Base-by-base conservation (phyloP, 1,284 basidiomycete species). In the Malassezia japonica region DNA sequence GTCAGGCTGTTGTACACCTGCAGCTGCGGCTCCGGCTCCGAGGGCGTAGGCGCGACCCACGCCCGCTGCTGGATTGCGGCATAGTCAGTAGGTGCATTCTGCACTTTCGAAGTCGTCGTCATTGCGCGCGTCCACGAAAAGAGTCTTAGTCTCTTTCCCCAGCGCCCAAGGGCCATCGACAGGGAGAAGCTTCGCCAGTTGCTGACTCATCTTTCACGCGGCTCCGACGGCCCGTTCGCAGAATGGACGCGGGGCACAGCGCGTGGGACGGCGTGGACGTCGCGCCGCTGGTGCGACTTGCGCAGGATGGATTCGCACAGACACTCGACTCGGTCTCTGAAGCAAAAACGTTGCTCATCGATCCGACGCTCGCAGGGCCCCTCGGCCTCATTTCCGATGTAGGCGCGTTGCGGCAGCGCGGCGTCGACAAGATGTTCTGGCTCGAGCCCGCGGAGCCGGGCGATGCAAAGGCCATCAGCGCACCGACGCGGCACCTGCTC, bases 361-460 rank as follows among this genome's bases (percentile, higher is more conserved):
- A 96, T 63, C 79, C 86, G 1, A 79, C 82, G 2, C 76, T 98
- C 9, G 86, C 90, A 2, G 92, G 92, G 0, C 91, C 92, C 0
- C 78, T 99, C 4, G 89, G 91, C 1, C 79, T 98, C 15, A 82
- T 98, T 23, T 89, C 86, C 1, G 91, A 98, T 66, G 87, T 96
- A 0, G 81, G 87, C 1, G 75, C 89, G 18, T 77, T 98, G 53
- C 94, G 95, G 81, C 87, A 95, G 72, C 91, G 96, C 80, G 91
- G 89, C 4, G 90, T 98, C 4, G 92, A 96, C 76, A 94, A 94
- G 78, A 92, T 99, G 85, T 95, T 94, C 75, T 99, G 94, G 94
- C 82, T 98, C 23, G 94, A 98, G 36, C 51, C 59, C 6, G 55
- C 57, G 28, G 35, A 48, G 12, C 40, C 40, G 3, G 34, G 49